Conservation (phyloP, 345 rosid genomes). For the Turnera subulata region DNA sequence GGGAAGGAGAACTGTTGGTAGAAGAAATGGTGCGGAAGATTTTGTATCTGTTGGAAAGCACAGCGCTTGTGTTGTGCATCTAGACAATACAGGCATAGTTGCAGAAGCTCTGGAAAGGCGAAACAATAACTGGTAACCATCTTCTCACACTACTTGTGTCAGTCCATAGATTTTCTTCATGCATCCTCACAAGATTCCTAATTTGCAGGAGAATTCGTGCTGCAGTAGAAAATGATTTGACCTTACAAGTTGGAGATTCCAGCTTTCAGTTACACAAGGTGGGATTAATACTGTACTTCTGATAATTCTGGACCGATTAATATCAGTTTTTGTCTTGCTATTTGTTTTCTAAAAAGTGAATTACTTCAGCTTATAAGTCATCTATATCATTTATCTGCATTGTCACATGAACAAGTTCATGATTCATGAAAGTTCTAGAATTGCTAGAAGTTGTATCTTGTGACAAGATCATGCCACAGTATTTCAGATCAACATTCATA, state of each 20-base stretch:
- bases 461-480: not conserved
- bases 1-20: constrained; percentile 13
- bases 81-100: constrained; percentile 20
- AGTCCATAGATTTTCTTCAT: not conserved
- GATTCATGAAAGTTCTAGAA: not conserved
- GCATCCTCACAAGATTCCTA: not conserved
- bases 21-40: constrained; percentile 9
- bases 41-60: constrained; percentile 19
- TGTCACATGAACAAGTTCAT: not conserved
- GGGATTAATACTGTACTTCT: not conserved
- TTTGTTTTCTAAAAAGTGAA: too few species aligned
- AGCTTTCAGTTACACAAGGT: constrained; percentile 62
- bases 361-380: too few species aligned
- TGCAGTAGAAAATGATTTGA: constrained; percentile 39
- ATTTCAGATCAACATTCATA: too few species aligned
- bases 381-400: not conserved
- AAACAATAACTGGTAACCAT: constrained; percentile 34
- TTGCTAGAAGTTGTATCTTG: not conserved
- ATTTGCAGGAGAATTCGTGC: constrained; percentile 40
- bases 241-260: constrained; percentile 40
- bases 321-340: not conserved
- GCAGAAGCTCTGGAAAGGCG: constrained; percentile 40
- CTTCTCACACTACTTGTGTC: not conserved
- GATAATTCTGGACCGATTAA: not conserved
- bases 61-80: constrained; percentile 32